Evolutionary conservation across 495 filamentous ascomycete species (phyloP).

Genomic region (Apodospora peruviana): DNA sequence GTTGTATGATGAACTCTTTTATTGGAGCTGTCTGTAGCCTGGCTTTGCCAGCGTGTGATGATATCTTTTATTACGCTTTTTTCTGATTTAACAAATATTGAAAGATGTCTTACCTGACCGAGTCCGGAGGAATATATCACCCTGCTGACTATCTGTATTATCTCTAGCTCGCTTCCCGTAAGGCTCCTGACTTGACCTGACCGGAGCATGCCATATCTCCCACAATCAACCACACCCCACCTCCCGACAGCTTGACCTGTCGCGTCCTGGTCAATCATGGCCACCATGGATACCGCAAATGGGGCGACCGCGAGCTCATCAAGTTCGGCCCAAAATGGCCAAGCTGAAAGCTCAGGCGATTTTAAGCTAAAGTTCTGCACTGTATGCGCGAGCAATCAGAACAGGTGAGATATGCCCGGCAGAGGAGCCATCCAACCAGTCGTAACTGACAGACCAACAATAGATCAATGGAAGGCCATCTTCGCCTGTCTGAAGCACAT

Average conservation of each 20-base stretch:
- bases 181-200: not conserved
- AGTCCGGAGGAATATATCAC: not conserved
- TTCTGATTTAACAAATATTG: conserved; percentile 22
- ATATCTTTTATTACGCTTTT: conserved; percentile 50
- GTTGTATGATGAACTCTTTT: conserved; percentile 49
- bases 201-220: not conserved
- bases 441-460: conserved; percentile 3
- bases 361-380: conserved; percentile 96
- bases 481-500: conserved; percentile 74
- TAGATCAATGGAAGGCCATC: conserved; percentile 96
- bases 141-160: too few relatives aligned
- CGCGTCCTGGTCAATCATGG: not conserved
- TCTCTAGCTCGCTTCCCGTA: too few relatives aligned
- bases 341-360: conserved; percentile 33
- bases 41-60: conserved; percentile 41
- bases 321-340: conserved; percentile 32
- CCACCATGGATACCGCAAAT: conserved; percentile 30
- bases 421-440: not conserved
- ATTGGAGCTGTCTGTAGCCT: conserved; percentile 98
- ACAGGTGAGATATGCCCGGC: conserved; percentile 51
- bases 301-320: conserved; percentile 22
- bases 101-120: not conserved
- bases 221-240: not conserved
- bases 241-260: not conserved
- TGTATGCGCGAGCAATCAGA: conserved; percentile 95